Percentiles rank a stretch among this genome's conserved stretches.
Conservation (phyloP, 164 flowering plant species). For the Warburgia ugandensis region DNA sequence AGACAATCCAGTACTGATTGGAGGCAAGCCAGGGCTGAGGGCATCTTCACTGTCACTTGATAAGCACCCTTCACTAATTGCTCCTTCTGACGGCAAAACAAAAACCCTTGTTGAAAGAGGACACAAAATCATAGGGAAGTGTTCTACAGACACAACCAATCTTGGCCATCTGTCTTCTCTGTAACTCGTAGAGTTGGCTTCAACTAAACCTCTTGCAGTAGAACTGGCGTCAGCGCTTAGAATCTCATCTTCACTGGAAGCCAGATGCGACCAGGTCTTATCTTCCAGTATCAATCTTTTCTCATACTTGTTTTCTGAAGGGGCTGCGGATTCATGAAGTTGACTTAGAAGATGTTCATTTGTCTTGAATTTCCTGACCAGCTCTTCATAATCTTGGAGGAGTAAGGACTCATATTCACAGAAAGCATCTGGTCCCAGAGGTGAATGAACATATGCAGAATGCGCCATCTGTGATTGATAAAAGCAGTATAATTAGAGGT, state of each 20-base stretch:
- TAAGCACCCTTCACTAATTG: conserved; percentile 74
- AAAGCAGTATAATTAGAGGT: too few relatives aligned
- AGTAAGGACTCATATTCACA: conserved; percentile 86
- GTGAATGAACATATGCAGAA: conserved; percentile 84
- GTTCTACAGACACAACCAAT: conserved; percentile 72
- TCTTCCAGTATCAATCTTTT: conserved; percentile 33
- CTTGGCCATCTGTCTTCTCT: too few relatives aligned
- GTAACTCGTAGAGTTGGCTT: conserved; percentile 14
- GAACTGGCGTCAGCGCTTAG: conserved; percentile 25
- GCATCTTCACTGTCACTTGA: conserved; percentile 62
- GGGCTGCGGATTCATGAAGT: conserved; percentile 7
- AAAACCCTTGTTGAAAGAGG: conserved; percentile 82
- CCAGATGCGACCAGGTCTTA: conserved; percentile 53
- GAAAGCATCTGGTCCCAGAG: conserved; percentile 96
- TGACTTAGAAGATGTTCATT: conserved; percentile 13
- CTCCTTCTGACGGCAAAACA: conserved; percentile 91
- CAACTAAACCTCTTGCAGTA: conserved; percentile 19
- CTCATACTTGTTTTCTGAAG: conserved; percentile 13
- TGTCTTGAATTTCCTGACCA: conserved; percentile 36
- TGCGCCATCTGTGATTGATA: conserved; percentile 89
- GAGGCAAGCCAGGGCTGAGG: conserved; percentile 80
- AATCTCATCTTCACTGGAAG: conserved; percentile 34
- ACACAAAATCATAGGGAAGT: conserved; percentile 84
- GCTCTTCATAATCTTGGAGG: conserved; percentile 89
- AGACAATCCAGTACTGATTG: conserved; percentile 50